Base-by-base conservation (phyloP, 1,284 basidiomycete genomes). In the Malassezia psittaci region DNA sequence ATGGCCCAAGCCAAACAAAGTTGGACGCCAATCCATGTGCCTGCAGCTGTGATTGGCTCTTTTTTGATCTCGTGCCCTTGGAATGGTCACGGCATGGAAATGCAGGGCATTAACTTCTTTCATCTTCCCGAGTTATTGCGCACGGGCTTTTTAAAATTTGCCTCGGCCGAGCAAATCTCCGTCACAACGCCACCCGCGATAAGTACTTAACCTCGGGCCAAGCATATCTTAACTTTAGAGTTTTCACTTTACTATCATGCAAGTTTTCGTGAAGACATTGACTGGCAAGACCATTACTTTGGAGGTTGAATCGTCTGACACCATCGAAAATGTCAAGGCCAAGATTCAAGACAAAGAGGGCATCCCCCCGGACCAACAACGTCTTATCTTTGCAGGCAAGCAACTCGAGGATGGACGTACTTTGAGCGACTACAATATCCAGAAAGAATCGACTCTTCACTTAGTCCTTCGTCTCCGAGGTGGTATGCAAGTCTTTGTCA, bases 271-370 rank as follows among this genome's bases (percentile, higher is more conserved):
- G 44, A 74, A 74, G 66, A 72, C 87, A 82, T 87, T 96, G 67
- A 96, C 91, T 81, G 91, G 93, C 77, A 96, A 96, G 82, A 94
- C 90, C 67, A 93, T 94, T 81, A 93, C 90, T 73, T 54, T 88
- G 82, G 77, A 88, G 83, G 90, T 93, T 65, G 89, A 93, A 79
- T 76, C 82, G 79, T 58, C 86, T 60, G 89, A 93, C 81, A 93
- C 90, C 64, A 91, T 94, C 79, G 90, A 94, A 82, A 93, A 93
- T 82, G 72, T 74, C 61, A 74, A 74, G 59, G 68, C 74, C 55
- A 76, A 77, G 72, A 79, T 80, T 63, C 78, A 80, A 67, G 79
- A 79, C 72, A 79, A 80, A 75, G 79, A 80, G 66, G 78, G 88
- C 32, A 91, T 91, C 60, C 87, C 88, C 54, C 88, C 88, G 66